A percentile compares a stretch with the other conserved stretches of the same genome.
Conservation (phyloP, 2,329 filamentous ascomycete species). For the Macrophomina phaseolina region DNA sequence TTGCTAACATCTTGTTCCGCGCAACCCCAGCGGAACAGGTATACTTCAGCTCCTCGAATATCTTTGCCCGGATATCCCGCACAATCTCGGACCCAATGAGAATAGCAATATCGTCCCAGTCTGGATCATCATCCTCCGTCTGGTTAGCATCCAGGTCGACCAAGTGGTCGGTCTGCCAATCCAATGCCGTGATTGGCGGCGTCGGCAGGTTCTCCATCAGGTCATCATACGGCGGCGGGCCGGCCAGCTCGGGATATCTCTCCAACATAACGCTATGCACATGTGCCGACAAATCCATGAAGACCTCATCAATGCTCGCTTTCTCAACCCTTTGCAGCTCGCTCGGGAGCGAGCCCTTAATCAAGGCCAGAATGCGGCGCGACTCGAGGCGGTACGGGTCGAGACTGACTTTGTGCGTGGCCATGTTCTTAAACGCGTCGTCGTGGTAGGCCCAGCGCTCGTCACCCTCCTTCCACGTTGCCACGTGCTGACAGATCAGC, state of each 20-base stretch:
- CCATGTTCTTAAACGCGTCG: slow-evolving; percentile 78
- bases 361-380: slow-evolving; percentile 76
- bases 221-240: slow-evolving; percentile 75
- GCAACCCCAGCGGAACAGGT: slow-evolving; percentile 92
- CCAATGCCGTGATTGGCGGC: slow-evolving; percentile 73
- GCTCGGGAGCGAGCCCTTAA: slow-evolving; percentile 74
- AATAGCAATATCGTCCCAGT: slow-evolving; percentile 90
- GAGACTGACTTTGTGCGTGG: slow-evolving; percentile 89
- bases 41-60: slow-evolving; percentile 76
- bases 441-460: slow-evolving; percentile 89
- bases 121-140: slow-evolving; percentile 78
- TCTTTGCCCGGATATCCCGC: slow-evolving; percentile 70
- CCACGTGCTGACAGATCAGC: slow-evolving; percentile 88
- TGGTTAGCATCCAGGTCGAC: slow-evolving; percentile 76
- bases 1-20: slow-evolving; percentile 92
- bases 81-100: slow-evolving; percentile 89
- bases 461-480: slow-evolving; percentile 92
- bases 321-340: slow-evolving; percentile 82
- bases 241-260: slow-evolving; percentile 74
- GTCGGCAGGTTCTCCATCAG: slow-evolving; percentile 72
- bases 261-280: slow-evolving; percentile 77
- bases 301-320: slow-evolving; percentile 94
- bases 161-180: slow-evolving; percentile 85
- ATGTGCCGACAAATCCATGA: slow-evolving; percentile 86
- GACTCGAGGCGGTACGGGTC: slow-evolving; percentile 91